Conservation (phyloP, 2,329 filamentous ascomycete species). For the Berkeleyomyces rouxiae region DNA sequence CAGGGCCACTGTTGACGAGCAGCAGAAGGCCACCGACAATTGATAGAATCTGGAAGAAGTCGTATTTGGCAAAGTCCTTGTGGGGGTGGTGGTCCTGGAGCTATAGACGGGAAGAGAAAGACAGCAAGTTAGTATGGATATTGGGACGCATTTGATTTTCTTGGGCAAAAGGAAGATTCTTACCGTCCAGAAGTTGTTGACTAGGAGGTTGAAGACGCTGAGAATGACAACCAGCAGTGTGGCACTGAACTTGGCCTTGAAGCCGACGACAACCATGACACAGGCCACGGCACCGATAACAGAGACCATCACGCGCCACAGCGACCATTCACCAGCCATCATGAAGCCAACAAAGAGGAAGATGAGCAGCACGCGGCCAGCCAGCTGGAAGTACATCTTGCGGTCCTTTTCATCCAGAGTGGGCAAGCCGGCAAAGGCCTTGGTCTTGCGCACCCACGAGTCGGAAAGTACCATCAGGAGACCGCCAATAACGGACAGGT, state of each 20-base stretch:
- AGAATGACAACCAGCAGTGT: constrained; percentile 88
- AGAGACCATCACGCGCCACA: constrained; percentile 76
- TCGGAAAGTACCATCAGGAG: constrained; percentile 96
- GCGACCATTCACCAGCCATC: constrained; percentile 81
- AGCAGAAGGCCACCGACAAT: constrained; percentile 94
- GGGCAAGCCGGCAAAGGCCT: constrained; percentile 87
- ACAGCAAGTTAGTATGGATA: not conserved
- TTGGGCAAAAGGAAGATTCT: constrained; percentile 21
- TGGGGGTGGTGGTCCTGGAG: constrained; percentile 96
- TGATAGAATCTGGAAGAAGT: constrained; percentile 99
- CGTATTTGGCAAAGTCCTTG: constrained; percentile 99
- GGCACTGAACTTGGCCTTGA: constrained; percentile 99
- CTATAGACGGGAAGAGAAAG: constrained; percentile 27
- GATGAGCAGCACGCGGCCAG: constrained; percentile 85
- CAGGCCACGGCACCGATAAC: constrained; percentile 76
- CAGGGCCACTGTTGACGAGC: constrained; percentile 95
- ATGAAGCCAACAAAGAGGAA: constrained; percentile 96
- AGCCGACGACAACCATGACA: constrained; percentile 96
- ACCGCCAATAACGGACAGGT: constrained; percentile 91
- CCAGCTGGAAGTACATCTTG: constrained; percentile 99
- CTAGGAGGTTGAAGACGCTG: constrained; percentile 88
- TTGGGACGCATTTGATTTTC: not conserved
- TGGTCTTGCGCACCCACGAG: constrained; percentile 94
- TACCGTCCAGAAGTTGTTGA: constrained; percentile 99
- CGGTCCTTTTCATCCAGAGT: constrained; percentile 96